Percentiles rank a stretch among this genome's conserved stretches.
These are phyloP conservation scores for Saccharomycopsis phalli DNA, from an alignment of 1,139 yeast species.

Conservation along the genomic window DNA sequence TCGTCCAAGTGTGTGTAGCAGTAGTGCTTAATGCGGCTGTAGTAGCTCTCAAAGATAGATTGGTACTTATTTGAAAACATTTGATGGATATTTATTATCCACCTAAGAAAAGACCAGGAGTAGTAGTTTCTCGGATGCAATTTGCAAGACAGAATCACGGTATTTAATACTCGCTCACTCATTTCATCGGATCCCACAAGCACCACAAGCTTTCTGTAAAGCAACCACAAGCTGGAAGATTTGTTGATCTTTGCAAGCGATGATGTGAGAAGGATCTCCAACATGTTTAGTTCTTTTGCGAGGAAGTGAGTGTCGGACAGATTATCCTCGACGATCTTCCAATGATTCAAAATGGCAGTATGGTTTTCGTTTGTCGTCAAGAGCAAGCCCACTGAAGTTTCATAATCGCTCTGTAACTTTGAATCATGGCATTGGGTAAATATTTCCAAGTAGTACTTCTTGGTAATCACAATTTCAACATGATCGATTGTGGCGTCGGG, in stretches of 20 bases:
- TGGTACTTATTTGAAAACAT: not conserved
- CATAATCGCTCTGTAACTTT: not conserved
- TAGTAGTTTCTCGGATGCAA: slow-evolving; percentile 18
- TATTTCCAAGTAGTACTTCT: slow-evolving; percentile 1
- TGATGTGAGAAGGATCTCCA: slow-evolving; percentile 12
- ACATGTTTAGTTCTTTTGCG: slow-evolving; percentile 4
- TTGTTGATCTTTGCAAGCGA: slow-evolving; percentile 12
- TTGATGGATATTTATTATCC: slow-evolving; percentile 9
- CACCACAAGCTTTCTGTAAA: slow-evolving; percentile 8
- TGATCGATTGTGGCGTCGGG: not conserved
- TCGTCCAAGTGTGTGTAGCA: slow-evolving; percentile 6
- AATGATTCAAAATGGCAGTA: slow-evolving; percentile 10
- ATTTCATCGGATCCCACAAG: not conserved
- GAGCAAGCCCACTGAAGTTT: slow-evolving; percentile 7
- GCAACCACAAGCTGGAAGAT: slow-evolving; percentile 15
- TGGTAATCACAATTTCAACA: slow-evolving; percentile 10
- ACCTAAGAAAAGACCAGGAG: slow-evolving; percentile 17
- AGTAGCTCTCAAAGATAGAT: not conserved
- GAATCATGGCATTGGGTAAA: slow-evolving; percentile 13
- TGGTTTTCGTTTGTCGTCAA: slow-evolving; percentile 10
- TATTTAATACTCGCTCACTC: not conserved
- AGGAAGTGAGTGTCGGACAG: not conserved
- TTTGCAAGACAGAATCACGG: slow-evolving; percentile 8
- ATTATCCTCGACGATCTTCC: not conserved
- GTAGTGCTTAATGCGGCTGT: not conserved